Evolutionary conservation across 2,329 filamentous ascomycete genomes (phyloP), one percentile per base, ranked within the genome.

Genomic region (Trichoderma sp.): DNA sequence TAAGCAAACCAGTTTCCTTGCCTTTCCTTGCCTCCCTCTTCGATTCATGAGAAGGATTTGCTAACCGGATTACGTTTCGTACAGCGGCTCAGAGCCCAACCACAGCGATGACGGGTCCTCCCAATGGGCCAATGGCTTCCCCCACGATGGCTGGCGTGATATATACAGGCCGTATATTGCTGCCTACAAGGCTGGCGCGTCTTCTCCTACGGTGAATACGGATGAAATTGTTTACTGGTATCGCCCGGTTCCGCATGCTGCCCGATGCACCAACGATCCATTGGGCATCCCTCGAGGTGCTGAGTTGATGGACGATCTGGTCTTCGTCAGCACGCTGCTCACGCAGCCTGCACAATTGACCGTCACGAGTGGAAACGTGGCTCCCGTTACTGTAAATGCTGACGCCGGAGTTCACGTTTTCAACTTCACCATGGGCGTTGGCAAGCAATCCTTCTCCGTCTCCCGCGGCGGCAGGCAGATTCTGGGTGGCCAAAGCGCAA

Each of bases 101-200:
- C 78, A 77, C 76, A 81, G 82, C 72, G 82, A 83, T 61, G 85
- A 82, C 73, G 85, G 82, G 73, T 85, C 83, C 57, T 83, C 80
- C 26, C 84, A 81, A 75, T 85, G 83, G 83, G 83, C 82, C 63
- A 81, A 83, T 53, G 82, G 82, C 12, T 85, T 84, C 75, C 82
- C 76, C 72, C 84, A 85, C 73, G 82, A 73, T 34, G 75, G 69
- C 57, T 76, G 75, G 75, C 69, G 75, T 47, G 66, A 71, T 20
- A 73, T 75, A 5, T 70, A 68, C 72, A 75, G 73, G 71, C 75
- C 75, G n/a, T 76, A 75, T 36, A 75, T 76, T 62, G 59, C 71
- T 17, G 75, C 75, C 17, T 76, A 75, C 64, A 76, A 76, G 68
- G 30, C 72, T 20, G 74, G 75, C 15, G 72, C 72, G 4, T 70